Percentiles rank a stretch among this genome's conserved stretches.
Conservation (phyloP, 805 yeast species). For the Pichia ethanolica region DNA sequence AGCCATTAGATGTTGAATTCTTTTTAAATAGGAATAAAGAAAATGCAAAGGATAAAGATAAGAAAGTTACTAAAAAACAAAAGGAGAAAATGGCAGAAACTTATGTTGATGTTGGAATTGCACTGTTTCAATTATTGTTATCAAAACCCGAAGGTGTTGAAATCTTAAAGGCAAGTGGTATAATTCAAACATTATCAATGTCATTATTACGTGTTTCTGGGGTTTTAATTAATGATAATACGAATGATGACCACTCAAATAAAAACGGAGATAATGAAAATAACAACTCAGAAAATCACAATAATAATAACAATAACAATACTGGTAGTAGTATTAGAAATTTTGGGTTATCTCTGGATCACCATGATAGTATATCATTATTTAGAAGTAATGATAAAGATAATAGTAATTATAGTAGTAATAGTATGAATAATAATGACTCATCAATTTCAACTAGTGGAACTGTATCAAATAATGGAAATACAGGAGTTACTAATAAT, state of each 20-base stretch:
- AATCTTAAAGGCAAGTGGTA: constrained; percentile 54
- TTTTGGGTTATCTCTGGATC: not conserved
- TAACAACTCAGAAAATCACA: no score
- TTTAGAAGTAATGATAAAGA: not conserved
- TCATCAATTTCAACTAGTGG: no score
- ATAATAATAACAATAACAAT: not conserved
- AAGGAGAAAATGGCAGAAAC: constrained; percentile 34
- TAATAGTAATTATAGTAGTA: not conserved
- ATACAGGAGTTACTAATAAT: no score
- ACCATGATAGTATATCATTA: not conserved
- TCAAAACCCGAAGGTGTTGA: constrained; percentile 18
- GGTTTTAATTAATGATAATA: not conserved
- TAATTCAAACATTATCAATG: constrained; percentile 37
- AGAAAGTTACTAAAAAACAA: not conserved
- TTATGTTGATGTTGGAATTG: constrained; percentile 69
- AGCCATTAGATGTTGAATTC: not conserved
- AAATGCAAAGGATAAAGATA: not conserved
- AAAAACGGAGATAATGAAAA: not conserved
- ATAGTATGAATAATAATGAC: no score
- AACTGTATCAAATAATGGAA: no score
- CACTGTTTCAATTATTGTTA: constrained; percentile 58
- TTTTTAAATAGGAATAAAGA: not conserved
- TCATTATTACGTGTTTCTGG: not conserved
- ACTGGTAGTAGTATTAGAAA: not conserved
- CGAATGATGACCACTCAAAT: not conserved